Evolutionary conservation across 768 basidiomycete species (phyloP), one percentile per base, ranked within the genome.

Genomic region (Hydnum rufescens): DNA sequence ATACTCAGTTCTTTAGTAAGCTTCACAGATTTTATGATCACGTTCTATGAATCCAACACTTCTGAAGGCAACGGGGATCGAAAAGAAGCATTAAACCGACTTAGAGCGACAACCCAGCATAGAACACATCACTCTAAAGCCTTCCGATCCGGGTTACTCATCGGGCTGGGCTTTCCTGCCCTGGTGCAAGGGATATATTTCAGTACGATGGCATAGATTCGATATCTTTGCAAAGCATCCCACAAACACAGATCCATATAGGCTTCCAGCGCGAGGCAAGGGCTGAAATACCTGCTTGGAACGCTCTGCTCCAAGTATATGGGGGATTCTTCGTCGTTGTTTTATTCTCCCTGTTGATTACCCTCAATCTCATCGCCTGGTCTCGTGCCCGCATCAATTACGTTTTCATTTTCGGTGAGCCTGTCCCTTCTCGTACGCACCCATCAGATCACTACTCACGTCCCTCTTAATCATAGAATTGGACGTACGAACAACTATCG

Each of bases 351-450:
- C 55, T 87, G 30, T 66, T 95, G 1, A 74, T 97, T 51, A 82
- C 85, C 23, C 54, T 83, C n/a, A 95, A 99, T 62, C 57, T 97
- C 3, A 58, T 78, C 23, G 81, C 80, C 0, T 99, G 85, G 82
- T 70, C 75, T 0, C 64, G 66, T 3, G 69, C 78, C 3, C 72
- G 82, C 44, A 88, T 99, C 58, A 97, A 96, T 61, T 93, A 90
- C 59, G 74, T 79, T n/a, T 92, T 96, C 63, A 85, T 92, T 32
- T 85, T 92, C 60, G 82, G 82, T 83, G n/a, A n/a, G n/a, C n/a
- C n/a, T n/a, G n/a, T n/a, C n/a, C n/a, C n/a, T n/a, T n/a, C n/a
- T n/a, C n/a, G n/a, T n/a, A n/a, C n/a, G n/a, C n/a, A n/a, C n/a
- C n/a, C n/a, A n/a, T n/a, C n/a, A n/a, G n/a, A n/a, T n/a, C n/a